These are phyloP conservation scores for Cystobasidium ongulense DNA, from an alignment of 768 basidiomycete genomes.

Conservation along the genomic window DNA sequence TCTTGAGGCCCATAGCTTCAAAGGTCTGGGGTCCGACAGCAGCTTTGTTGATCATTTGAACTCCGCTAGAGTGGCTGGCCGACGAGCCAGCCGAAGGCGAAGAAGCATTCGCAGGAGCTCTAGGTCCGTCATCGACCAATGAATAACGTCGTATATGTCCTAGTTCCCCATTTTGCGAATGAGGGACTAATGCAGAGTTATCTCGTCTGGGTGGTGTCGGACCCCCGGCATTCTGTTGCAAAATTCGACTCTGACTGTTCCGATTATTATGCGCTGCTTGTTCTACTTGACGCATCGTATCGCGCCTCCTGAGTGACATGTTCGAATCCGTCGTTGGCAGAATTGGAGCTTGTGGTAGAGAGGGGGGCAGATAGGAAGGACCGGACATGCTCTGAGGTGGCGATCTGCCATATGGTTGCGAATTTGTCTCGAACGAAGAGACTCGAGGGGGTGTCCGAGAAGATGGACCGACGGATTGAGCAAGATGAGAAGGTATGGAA, in stretches of 20 bases:
- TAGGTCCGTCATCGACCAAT: slow-evolving; percentile 23
- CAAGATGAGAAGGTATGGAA: not conserved
- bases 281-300: slow-evolving; percentile 39
- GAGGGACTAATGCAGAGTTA: not conserved
- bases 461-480: not conserved
- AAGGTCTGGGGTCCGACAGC: slow-evolving; percentile 26
- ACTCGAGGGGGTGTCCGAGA: not conserved
- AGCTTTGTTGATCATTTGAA: slow-evolving; percentile 25
- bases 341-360: slow-evolving; percentile 6
- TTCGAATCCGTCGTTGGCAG: slow-evolving; percentile 20
- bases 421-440: not conserved
- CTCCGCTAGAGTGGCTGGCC: not conserved
- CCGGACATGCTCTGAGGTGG: not conserved
- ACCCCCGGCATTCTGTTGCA: not conserved
- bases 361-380: not conserved
- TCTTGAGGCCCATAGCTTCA: slow-evolving; percentile 32
- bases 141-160: slow-evolving; percentile 23
- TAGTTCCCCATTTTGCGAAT: not conserved
- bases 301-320: slow-evolving; percentile 19
- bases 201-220: not conserved
- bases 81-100: not conserved
- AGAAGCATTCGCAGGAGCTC: not conserved
- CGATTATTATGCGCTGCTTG: slow-evolving; percentile 32
- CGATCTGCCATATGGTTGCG: not conserved
- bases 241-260: not conserved